Percentiles rank a stretch among this genome's conserved stretches.
Conservation (phyloP, 441 rosid genomes). For the Biscutella auriculata region DNA sequence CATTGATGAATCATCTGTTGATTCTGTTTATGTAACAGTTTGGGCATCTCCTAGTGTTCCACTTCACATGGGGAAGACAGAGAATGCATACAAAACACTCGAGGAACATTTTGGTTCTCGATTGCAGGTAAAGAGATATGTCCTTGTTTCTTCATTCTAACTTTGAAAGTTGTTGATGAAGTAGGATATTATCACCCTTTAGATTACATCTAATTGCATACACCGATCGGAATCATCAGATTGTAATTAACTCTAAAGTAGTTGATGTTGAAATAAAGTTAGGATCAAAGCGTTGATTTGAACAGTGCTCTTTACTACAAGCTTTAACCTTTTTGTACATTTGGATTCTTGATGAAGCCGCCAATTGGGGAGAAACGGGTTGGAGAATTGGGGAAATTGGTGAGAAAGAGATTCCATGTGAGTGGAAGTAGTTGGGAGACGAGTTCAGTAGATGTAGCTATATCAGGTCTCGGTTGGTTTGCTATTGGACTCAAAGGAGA, state of each 20-base stretch:
- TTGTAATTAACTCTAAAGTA: background rate
- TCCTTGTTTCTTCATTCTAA: no score
- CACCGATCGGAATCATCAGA: background rate
- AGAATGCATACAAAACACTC: conserved; percentile 43
- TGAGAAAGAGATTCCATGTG: conserved; percentile 48
- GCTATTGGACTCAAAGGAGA: conserved; percentile 75
- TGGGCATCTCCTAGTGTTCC: conserved; percentile 89
- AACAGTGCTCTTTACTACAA: background rate
- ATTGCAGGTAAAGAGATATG: conserved; percentile 85
- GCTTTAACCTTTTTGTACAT: background rate
- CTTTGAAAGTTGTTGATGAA: no score
- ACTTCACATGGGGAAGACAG: conserved; percentile 87
- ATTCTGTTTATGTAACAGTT: conserved; percentile 68
- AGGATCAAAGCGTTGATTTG: background rate
- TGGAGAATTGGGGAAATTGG: conserved; percentile 73
- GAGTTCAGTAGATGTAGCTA: conserved; percentile 71
- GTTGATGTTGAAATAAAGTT: background rate
- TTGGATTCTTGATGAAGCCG: conserved; percentile 37
- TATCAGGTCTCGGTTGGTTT: conserved; percentile 89
- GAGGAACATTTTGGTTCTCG: conserved; percentile 73
- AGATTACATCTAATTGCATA: background rate
- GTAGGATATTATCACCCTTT: no score
- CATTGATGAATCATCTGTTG: conserved; percentile 52
- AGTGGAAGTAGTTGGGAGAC: conserved; percentile 69
- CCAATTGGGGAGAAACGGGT: conserved; percentile 69